Percentiles rank a stretch among this genome's conserved stretches.
These are phyloP conservation scores for Tricholoma terreum DNA, from an alignment of 768 basidiomycete genomes.

Conservation along the genomic window DNA sequence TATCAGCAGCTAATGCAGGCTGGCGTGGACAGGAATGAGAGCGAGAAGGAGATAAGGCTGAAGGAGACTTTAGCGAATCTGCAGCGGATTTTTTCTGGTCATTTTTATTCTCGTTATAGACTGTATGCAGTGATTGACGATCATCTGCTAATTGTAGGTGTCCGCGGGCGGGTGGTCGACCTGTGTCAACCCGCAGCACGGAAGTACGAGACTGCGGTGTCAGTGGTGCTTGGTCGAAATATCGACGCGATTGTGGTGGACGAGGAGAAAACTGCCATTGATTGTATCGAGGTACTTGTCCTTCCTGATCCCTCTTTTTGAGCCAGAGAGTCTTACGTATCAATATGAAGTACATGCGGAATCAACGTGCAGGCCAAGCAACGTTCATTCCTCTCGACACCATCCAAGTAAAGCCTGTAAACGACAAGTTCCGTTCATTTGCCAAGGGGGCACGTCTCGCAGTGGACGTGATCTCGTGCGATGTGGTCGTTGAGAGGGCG, in stretches of 20 bases:
- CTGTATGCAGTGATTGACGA: neutral
- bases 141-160: slow-evolving; percentile 46
- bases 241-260: slow-evolving; percentile 96
- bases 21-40: slow-evolving; percentile 83
- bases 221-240: slow-evolving; percentile 89
- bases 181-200: slow-evolving; percentile 91
- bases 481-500: slow-evolving; percentile 84
- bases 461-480: slow-evolving; percentile 81
- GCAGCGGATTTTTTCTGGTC: slow-evolving; percentile 88
- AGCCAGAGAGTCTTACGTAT: neutral
- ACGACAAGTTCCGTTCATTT: slow-evolving; percentile 92
- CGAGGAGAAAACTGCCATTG: slow-evolving; percentile 94
- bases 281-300: slow-evolving; percentile 83
- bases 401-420: slow-evolving; percentile 89
- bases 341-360: slow-evolving; percentile 77
- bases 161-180: slow-evolving; percentile 89
- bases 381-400: slow-evolving; percentile 99
- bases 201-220: slow-evolving; percentile 90
- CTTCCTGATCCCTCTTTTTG: neutral
- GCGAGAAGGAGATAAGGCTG: slow-evolving; percentile 75
- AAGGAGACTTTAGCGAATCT: slow-evolving; percentile 84
- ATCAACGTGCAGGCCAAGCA: slow-evolving; percentile 91
- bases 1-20: slow-evolving; percentile 87
- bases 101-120: neutral
- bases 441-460: slow-evolving; percentile 85